Evolutionary conservation across 495 filamentous ascomycete species (phyloP), one percentile per base, ranked within the genome.

Genomic region (Hypoxylon fragiforme): DNA sequence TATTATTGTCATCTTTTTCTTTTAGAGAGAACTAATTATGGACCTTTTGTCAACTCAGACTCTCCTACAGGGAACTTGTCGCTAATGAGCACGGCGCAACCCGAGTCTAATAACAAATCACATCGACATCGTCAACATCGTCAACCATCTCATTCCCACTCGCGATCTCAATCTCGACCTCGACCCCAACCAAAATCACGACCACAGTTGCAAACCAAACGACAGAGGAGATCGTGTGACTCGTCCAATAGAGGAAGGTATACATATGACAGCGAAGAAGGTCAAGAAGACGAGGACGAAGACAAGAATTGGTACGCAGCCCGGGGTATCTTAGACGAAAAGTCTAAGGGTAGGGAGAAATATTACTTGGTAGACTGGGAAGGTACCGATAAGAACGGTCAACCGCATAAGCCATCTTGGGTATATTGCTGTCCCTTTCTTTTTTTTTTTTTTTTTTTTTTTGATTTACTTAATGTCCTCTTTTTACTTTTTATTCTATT

Each of bases 301-400:
- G 24, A 28, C 24, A 9, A 28, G 9, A 9, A 26, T 7, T 62
- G 66, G 39, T 71, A 60, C 39, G 52, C 44, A 1, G 60, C 74
- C 9, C 58, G 63, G 3, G 65, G 53, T 55, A 75, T 77, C 12
- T 40, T 76, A 30, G 67, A 62, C 30, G 73, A 77, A 67, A 71
- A 68, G 48, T 5, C n/a, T 6, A 41, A 55, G 19, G 48, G 44
- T 13, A 65, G 70, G 8, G 63, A 62, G 39, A 48, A 59, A 22
- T 48, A 58, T 7, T 77, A 75, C 41, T 15, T 59, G 41, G 61
- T 76, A 22, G 73, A 77, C 44, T 77, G 73, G 75, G 69, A 59
- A 5, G 63, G 66, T 30, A 58, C 68, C 42, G 70, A 75, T 42
- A 35, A 43, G 11, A 69, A 66, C 14, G 71, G 73, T 12, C 44